Conservation (phyloP, 1,139 yeast genomes). For the Protomyces arabidopsidicola region DNA sequence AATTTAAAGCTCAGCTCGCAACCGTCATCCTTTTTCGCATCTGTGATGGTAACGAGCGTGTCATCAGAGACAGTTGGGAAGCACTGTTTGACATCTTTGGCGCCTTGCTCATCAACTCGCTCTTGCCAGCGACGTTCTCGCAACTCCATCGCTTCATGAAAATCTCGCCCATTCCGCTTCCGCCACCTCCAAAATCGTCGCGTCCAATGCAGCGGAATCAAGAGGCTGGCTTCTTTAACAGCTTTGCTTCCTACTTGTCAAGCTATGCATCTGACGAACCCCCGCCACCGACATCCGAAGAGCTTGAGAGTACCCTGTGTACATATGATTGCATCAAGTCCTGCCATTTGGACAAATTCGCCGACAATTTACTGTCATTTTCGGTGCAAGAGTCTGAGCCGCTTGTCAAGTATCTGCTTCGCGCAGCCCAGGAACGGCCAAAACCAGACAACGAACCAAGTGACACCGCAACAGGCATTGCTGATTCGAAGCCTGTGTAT, state of each 20-base stretch:
- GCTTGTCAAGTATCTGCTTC: conserved; percentile 4
- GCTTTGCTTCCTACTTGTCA: conserved; percentile 85
- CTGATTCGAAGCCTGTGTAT: conserved; percentile 4
- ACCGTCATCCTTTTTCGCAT: conserved; percentile 79
- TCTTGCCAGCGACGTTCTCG: conserved; percentile 63
- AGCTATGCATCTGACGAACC: conserved; percentile 74
- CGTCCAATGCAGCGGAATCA: conserved; percentile 37
- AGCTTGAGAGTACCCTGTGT: conserved; percentile 76
- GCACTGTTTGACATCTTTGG: conserved; percentile 53
- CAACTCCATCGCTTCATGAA: conserved; percentile 57
- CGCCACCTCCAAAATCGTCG: conserved; percentile 37
- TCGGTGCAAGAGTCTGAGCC: conserved; percentile 6
- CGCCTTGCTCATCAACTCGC: conserved; percentile 65
- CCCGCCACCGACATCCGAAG: conserved; percentile 88
- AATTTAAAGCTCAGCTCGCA: conserved; percentile 86
- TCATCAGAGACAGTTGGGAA: conserved; percentile 53
- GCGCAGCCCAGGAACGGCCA: conserved; percentile 2
- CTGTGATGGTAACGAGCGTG: conserved; percentile 54
- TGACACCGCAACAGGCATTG: neutral
- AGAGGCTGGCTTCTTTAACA: conserved; percentile 70
- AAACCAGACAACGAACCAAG: neutral
- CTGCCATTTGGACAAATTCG: conserved; percentile 53
- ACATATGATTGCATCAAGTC: conserved; percentile 77
- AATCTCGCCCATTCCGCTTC: conserved; percentile 53
- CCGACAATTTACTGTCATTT: conserved; percentile 42